Evolutionary conservation across 2,329 filamentous ascomycete species (phyloP).

Genomic region (Alternaria brassicae): DNA sequence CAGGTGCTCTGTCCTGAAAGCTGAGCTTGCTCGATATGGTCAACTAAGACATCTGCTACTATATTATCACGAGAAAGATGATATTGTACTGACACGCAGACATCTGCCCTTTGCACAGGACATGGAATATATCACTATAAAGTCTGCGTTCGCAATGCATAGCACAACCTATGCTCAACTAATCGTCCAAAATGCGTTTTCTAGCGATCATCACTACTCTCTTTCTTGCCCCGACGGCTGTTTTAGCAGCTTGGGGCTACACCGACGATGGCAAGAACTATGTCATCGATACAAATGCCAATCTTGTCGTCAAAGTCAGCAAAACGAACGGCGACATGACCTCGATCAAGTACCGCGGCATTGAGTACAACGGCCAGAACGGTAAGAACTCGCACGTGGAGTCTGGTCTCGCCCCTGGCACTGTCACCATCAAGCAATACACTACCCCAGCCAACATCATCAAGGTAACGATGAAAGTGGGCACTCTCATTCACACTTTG

Average conservation of each 20-base stretch:
- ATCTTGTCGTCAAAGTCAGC: slow-evolving; percentile 38
- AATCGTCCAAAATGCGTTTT: slow-evolving; percentile 22
- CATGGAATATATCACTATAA: neutral
- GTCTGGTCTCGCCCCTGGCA: slow-evolving; percentile 63
- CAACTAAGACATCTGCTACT: neutral
- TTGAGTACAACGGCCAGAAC: slow-evolving; percentile 58
- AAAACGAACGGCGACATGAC: slow-evolving; percentile 66
- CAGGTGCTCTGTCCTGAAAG: neutral
- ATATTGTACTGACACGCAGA: neutral
- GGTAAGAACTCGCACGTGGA: slow-evolving; percentile 59
- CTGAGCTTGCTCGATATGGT: neutral
- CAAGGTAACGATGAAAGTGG: slow-evolving; percentile 65
- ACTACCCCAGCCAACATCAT: slow-evolving; percentile 50
- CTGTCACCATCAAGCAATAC: slow-evolving; percentile 55
- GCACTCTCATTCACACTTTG: slow-evolving; percentile 66
- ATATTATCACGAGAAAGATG: neutral
- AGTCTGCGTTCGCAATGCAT: neutral
- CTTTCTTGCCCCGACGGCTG: slow-evolving; percentile 38
- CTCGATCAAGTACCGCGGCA: slow-evolving; percentile 65
- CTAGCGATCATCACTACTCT: slow-evolving; percentile 19
- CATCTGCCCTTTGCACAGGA: neutral
- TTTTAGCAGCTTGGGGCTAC: slow-evolving; percentile 52
- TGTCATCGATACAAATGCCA: slow-evolving; percentile 45
- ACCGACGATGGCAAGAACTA: slow-evolving; percentile 51
- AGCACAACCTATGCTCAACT: neutral